Percentiles rank a stretch among this genome's conserved stretches.
These are phyloP conservation scores for Mortierella sp. DNA, from an alignment of 371 early-diverging fungal genomes.

Conservation along the genomic window DNA sequence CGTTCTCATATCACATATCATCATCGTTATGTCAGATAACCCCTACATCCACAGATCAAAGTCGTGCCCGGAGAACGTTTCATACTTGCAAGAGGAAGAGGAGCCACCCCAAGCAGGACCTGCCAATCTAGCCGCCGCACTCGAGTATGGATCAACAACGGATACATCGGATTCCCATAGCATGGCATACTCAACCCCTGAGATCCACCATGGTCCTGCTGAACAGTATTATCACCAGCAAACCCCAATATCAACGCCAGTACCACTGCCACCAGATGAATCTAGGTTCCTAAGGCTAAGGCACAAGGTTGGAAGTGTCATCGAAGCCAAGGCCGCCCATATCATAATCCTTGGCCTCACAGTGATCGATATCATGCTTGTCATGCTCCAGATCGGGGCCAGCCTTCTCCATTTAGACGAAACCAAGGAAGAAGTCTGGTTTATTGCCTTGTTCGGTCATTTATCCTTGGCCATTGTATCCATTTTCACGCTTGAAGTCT, in stretches of 20 bases:
- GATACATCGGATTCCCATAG: no score
- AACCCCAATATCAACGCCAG: no score
- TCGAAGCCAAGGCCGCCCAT: conserved; percentile 22
- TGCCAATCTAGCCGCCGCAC: no score
- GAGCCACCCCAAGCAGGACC: no score
- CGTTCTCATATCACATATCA: no score
- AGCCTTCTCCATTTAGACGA: conserved; percentile 29
- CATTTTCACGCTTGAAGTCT: conserved; percentile 28
- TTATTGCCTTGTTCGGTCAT: conserved; percentile 20
- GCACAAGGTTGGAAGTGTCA: conserved; percentile 5
- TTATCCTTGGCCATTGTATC: conserved; percentile 28
- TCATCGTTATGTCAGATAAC: no score
- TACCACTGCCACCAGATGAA: no score
- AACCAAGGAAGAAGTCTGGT: conserved; percentile 23
- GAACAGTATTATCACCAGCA: no score
- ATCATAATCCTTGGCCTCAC: conserved; percentile 25
- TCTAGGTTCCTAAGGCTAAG: background rate
- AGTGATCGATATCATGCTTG: conserved; percentile 21
- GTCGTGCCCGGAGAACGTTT: conserved; percentile 9
- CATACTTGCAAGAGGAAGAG: background rate
- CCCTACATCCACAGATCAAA: conserved; percentile 7
- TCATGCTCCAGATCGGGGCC: conserved; percentile 39
- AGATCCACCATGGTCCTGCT: background rate
- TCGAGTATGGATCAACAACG: no score
- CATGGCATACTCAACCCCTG: background rate